A percentile compares a stretch with the other conserved stretches of the same genome.
phyloP scores from a whole-genome alignment of 768 basidiomycete genomes.

The Phlebiopsis flavidoalba region DNA sequence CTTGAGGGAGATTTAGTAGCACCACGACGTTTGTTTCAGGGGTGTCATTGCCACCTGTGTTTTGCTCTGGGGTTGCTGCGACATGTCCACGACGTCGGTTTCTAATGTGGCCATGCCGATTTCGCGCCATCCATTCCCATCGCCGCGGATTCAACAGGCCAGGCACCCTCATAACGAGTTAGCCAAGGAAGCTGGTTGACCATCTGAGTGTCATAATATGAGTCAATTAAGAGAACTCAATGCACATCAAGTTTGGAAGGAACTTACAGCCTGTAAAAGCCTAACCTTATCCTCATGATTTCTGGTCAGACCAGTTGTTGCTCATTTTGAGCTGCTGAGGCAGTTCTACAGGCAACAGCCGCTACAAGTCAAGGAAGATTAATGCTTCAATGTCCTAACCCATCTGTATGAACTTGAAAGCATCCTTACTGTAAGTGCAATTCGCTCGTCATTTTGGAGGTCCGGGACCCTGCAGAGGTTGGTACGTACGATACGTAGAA shows the following conservation, averaged over 20 bases:
- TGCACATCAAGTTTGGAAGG: not conserved
- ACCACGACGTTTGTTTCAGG: too few species aligned
- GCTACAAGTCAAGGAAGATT: not conserved
- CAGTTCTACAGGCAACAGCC: not conserved
- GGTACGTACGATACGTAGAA: not conserved
- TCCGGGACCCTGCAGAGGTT: not conserved
- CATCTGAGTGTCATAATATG: not conserved
- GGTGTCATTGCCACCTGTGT: not conserved
- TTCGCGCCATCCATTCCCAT: not conserved
- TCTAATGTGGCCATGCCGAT: too few species aligned
- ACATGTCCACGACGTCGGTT: too few species aligned
- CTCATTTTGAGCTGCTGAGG: not conserved
- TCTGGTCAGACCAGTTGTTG: not conserved
- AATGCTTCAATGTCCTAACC: not conserved
- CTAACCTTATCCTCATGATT: not conserved
- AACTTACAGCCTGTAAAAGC: not conserved
- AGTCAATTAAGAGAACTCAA: not conserved
- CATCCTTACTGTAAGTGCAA: not conserved
- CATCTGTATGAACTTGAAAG: not conserved
- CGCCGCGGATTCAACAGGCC: not conserved
- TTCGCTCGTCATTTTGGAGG: not conserved
- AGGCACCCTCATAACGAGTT: not conserved
- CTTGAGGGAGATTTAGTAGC: too few species aligned
- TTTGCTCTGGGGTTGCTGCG: not conserved
- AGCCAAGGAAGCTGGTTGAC: not conserved